phyloP scores from a whole-genome alignment of 1,284 basidiomycete genomes.

The Fomes fomentarius region DNA sequence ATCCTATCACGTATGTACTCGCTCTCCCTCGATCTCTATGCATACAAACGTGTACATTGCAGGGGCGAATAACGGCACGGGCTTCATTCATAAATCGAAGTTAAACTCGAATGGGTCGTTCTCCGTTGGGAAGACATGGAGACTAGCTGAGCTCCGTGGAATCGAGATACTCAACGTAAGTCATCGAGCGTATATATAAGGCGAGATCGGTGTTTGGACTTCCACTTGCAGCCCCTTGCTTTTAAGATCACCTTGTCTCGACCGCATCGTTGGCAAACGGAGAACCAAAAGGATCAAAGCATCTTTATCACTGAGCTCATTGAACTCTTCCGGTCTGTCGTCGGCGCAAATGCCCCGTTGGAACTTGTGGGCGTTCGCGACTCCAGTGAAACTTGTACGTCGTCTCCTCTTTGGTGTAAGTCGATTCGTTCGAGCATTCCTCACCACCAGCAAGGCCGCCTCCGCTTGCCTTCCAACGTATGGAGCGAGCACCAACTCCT shows the following conservation, averaged over 20 bases:
- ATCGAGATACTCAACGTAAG: constrained; percentile 72
- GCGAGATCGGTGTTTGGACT: not conserved
- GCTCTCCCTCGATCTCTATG: constrained; percentile 7
- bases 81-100: constrained; percentile 94
- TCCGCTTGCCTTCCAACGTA: constrained; percentile 26
- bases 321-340: constrained; percentile 69
- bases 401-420: constrained; percentile 9
- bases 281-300: constrained; percentile 70
- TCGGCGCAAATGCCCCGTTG: constrained; percentile 49
- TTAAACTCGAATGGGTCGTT: constrained; percentile 94
- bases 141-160: constrained; percentile 77
- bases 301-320: constrained; percentile 73
- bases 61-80: constrained; percentile 70
- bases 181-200: not conserved
- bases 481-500: constrained; percentile 36
- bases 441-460: constrained; percentile 34
- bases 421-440: constrained; percentile 21
- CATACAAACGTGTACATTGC: constrained; percentile 18
- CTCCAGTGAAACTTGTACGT: constrained; percentile 43
- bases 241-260: constrained; percentile 86
- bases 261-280: constrained; percentile 88
- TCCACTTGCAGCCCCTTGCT: constrained; percentile 35
- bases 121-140: constrained; percentile 98
- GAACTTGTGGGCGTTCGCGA: constrained; percentile 60
- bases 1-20: constrained; percentile 78